phyloP scores from a whole-genome alignment of 2,329 filamentous ascomycete genomes.

The Ceratocystis cubensis region DNA sequence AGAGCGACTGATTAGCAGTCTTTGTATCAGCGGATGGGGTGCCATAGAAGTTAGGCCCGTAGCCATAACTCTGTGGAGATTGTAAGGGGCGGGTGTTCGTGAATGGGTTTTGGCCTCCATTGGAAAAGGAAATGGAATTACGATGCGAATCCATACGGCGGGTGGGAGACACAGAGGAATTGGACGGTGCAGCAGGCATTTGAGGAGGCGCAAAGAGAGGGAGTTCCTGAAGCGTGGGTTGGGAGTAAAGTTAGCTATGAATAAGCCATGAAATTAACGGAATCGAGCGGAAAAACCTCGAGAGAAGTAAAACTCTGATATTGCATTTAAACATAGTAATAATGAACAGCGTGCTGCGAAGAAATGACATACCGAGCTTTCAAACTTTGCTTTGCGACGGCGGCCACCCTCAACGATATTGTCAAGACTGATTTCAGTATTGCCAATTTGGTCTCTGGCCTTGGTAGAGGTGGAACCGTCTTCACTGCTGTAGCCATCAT shows the following conservation, averaged over 20 bases:
- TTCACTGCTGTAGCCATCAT: conserved; percentile 77
- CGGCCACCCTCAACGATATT: conserved; percentile 97
- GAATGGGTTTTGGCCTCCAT: conserved; percentile 67
- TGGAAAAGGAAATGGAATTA: conserved; percentile 61
- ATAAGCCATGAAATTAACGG: conserved; percentile 20
- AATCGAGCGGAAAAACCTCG: not conserved
- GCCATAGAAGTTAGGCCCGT: conserved; percentile 33
- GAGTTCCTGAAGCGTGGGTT: conserved; percentile 54
- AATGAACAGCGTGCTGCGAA: too few relatives aligned
- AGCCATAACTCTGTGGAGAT: conserved; percentile 65
- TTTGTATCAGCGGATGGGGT: conserved; percentile 43
- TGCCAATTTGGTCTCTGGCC: conserved; percentile 74
- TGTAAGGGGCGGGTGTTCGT: conserved; percentile 64
- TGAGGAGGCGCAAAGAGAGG: conserved; percentile 89
- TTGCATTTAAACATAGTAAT: not conserved
- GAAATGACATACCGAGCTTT: conserved; percentile 72
- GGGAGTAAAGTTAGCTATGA: conserved; percentile 25
- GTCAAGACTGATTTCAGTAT: conserved; percentile 92
- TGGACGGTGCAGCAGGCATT: conserved; percentile 88
- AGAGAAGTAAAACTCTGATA: not conserved
- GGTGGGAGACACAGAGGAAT: conserved; percentile 88
- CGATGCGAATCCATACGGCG: conserved; percentile 64
- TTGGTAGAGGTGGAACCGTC: conserved; percentile 68
- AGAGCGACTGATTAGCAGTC: conserved; percentile 42
- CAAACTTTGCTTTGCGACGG: conserved; percentile 85